A percentile compares a stretch with the other conserved stretches of the same genome.
Evolutionary conservation across 2,329 filamentous ascomycete genomes (phyloP).

Genomic region (Aspergillus oerlinghausenensis): DNA sequence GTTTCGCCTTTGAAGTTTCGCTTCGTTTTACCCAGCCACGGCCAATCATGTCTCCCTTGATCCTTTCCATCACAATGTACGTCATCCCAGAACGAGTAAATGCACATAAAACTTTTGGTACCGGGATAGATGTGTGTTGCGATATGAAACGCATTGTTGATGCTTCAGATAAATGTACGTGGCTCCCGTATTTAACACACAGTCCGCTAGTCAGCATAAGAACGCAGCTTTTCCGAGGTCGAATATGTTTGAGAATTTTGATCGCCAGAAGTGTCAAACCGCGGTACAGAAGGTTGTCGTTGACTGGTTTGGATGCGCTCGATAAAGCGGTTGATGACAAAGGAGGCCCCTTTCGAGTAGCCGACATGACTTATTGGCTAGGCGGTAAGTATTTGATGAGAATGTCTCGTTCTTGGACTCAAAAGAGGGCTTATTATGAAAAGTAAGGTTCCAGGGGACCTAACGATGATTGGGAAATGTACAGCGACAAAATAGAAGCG

Average conservation of each 20-base stretch:
- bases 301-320: constrained; percentile 11
- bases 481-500: no score
- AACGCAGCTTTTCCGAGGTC: constrained; percentile 19
- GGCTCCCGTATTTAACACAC: constrained; percentile 32
- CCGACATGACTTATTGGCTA: neutral
- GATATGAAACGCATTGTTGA: constrained; percentile 34
- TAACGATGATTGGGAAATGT: no score
- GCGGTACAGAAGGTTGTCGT: constrained; percentile 14
- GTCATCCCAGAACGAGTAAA: constrained; percentile 27
- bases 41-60: constrained; percentile 34
- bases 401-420: no score
- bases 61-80: constrained; percentile 41
- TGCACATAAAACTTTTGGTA: constrained; percentile 35
- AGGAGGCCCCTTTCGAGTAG: neutral
- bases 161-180: constrained; percentile 28
- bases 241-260: constrained; percentile 15
- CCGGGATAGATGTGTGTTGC: constrained; percentile 36
- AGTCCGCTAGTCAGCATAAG: constrained; percentile 25
- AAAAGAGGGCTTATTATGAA: no score
- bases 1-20: constrained; percentile 29
- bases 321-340: neutral
- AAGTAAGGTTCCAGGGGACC: no score
- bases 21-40: constrained; percentile 27
- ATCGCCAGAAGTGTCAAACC: constrained; percentile 19
- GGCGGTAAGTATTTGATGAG: neutral